Evolutionary conservation across 352 stramenopile genomes (phyloP).

Genomic region (Pythium pectinolyticum): DNA sequence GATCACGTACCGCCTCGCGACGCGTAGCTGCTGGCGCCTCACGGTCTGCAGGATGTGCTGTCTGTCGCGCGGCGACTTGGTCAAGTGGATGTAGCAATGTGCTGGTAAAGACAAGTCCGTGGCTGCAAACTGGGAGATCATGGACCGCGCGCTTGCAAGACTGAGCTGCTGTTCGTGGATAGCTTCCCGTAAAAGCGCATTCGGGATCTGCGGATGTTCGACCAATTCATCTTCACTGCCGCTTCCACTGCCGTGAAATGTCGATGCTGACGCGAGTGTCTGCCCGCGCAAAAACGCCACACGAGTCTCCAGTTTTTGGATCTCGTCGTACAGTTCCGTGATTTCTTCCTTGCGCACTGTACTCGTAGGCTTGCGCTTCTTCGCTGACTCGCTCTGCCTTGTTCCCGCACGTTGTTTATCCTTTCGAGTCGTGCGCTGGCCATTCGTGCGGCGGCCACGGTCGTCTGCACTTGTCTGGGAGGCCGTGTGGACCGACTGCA

Average conservation of each 20-base stretch:
- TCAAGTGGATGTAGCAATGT: constrained; percentile 47
- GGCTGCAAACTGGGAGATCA: constrained; percentile 33
- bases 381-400: background rate
- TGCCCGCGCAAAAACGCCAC: constrained; percentile 21
- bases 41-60: constrained; percentile 32
- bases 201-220: constrained; percentile 21
- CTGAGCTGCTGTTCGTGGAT: constrained; percentile 39
- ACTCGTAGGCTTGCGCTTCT: constrained; percentile 27
- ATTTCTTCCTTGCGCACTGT: constrained; percentile 26
- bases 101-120: constrained; percentile 9
- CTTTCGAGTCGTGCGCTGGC: background rate
- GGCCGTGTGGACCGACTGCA: constrained; percentile 21
- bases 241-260: background rate
- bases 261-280: background rate
- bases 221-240: background rate
- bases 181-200: constrained; percentile 29
- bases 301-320: constrained; percentile 12
- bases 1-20: constrained; percentile 42
- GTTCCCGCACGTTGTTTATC: background rate
- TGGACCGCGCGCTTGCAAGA: constrained; percentile 34
- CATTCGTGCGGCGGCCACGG: constrained; percentile 3
- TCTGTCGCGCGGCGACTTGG: constrained; percentile 29
- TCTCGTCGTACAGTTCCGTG: constrained; percentile 10
- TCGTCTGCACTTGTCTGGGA: constrained; percentile 9
- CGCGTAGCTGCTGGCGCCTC: constrained; percentile 38